Conservation (phyloP, 257 asterid species). For the Rehmannia glutinosa region DNA sequence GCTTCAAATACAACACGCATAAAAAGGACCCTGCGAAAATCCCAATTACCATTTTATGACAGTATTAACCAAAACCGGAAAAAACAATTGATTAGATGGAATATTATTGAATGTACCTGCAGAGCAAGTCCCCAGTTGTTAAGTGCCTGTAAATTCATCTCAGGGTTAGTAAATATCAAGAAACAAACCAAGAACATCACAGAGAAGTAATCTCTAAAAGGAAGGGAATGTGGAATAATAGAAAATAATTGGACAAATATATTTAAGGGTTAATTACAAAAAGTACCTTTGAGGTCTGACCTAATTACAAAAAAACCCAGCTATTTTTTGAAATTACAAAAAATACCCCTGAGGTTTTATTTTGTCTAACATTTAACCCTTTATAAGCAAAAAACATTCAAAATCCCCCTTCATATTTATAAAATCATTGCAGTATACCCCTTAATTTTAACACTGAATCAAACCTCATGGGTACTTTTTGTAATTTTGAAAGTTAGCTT, state of each 20-base stretch:
- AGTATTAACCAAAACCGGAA: constrained; percentile 5
- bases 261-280: background rate
- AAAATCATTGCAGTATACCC: no score
- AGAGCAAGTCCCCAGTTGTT: constrained; percentile 99
- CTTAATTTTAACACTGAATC: no score
- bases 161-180: constrained; percentile 25
- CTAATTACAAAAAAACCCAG: no score
- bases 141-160: constrained; percentile 63
- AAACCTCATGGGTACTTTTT: no score
- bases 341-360: no score
- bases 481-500: no score
- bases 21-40: background rate
- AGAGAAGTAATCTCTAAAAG: background rate
- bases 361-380: no score
- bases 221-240: background rate
- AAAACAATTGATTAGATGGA: background rate
- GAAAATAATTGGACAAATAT: background rate
- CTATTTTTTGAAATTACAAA: no score
- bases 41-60: constrained; percentile 1
- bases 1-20: constrained; percentile 10
- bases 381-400: no score
- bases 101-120: constrained; percentile 55
- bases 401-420: no score
- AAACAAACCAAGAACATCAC: constrained; percentile 3
- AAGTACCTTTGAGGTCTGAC: no score